Evolutionary conservation across 495 filamentous ascomycete genomes (phyloP), one percentile per base, ranked within the genome.

Genomic region (Penicillium lagena): DNA sequence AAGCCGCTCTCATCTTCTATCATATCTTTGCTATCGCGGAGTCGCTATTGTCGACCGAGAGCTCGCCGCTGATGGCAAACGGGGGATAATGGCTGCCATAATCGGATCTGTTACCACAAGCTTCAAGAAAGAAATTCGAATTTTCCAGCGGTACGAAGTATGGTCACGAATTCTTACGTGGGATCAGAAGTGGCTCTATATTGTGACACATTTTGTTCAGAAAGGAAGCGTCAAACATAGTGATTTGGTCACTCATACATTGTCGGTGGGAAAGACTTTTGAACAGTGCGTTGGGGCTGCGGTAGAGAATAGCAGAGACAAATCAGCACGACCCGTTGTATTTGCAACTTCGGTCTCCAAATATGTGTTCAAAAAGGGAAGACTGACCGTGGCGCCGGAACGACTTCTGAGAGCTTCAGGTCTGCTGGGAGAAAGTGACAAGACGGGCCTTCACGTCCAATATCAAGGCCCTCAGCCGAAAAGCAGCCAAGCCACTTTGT

Each of bases 291-390:
- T 7, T 7, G 30, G 30, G 32, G 8, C 30, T 9, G 17, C 15
- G 15, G 31, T 35, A 10, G 30, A 34, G 9, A 28, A 42, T 28
- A n/a, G 28, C n/a, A 38, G 48, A 33, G 49, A 51, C 12, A 30
- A 29, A n/a, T n/a, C n/a, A n/a, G n/a, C n/a, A n/a, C n/a, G n/a
- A n/a, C n/a, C n/a, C n/a, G n/a, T n/a, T 10, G 38, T 58, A 6
- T 45, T 54, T 35, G 54, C 54, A 7, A 42, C 51, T 0, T 37
- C 47, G 12, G 42, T 77, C 10, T 74, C 72, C 42, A 81, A 83
- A 58, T 89, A 86, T 59, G 86, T 87, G 2, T 82, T 87, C 58
- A 89, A 89, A 69, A 64, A 80, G 51, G 85, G n/a, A n/a, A n/a
- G n/a, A n/a, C n/a, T n/a, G n/a, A n/a, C n/a, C n/a, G n/a, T n/a